Conservation (phyloP, 2,329 filamentous ascomycete genomes). For the Colletotrichum lupini region DNA sequence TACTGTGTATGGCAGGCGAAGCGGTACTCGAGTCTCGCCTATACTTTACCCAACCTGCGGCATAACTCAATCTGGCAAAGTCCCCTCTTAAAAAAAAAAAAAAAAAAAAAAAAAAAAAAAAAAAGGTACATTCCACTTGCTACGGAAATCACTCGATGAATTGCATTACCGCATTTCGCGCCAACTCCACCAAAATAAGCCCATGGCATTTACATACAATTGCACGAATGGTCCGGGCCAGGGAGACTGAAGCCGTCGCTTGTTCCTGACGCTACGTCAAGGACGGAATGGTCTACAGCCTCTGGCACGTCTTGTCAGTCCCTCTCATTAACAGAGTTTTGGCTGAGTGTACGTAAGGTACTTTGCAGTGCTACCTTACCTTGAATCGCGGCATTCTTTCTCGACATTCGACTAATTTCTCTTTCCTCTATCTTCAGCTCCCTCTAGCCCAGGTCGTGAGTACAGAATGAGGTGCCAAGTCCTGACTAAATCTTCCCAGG, state of each 20-base stretch:
- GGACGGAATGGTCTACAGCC: neutral
- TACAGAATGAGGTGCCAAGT: neutral
- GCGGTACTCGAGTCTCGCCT: neutral
- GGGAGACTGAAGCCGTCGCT: neutral
- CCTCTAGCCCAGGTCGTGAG: neutral
- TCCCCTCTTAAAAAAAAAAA: neutral
- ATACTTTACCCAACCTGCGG: neutral
- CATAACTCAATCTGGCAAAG: neutral
- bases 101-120: no score
- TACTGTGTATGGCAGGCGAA: neutral
- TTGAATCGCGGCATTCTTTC: conserved; percentile 1
- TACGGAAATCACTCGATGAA: neutral
- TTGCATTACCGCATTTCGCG: neutral
- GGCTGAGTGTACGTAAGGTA: neutral
- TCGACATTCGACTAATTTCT: neutral
- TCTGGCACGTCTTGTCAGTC: neutral
- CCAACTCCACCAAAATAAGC: neutral
- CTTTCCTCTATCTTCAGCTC: neutral
- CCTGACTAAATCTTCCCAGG: neutral
- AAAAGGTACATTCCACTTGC: neutral
- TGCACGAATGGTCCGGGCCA: neutral
- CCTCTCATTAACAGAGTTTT: conserved; percentile 1
- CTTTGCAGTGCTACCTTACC: neutral
- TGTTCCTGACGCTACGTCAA: conserved; percentile 29
- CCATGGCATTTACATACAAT: neutral